Base-by-base conservation (phyloP, 1,284 basidiomycete genomes). In the Gymnopus androsaceus region DNA sequence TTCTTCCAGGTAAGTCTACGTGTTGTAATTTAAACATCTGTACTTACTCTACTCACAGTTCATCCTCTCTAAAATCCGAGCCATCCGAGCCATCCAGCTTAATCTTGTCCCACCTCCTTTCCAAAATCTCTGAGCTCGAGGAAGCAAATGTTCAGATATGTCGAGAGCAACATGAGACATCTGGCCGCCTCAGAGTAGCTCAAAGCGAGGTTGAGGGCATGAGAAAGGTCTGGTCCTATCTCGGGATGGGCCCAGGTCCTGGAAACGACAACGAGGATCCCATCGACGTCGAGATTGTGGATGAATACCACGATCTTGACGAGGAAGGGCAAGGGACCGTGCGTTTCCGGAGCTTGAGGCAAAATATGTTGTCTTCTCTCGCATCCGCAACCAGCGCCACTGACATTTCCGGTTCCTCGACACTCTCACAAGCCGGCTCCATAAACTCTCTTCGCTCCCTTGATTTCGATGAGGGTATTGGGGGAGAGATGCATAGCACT, bases 81-180 rank as follows among this genome's bases (percentile, higher is more conserved):
- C n/a, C n/a, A n/a, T n/a, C n/a, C n/a, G n/a, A n/a, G n/a, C n/a
- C n/a, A n/a, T 69, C 36, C 77, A 90, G 62, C 79, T 81, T 27
- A 78, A 79, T 12, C 74, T 93, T 94, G 14, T 75, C 83, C 1
- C 86, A 91, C 66, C 79, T 94, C 3, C 69, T 93, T 30, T 65
- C 73, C n/a, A 94, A 93, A 71, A 88, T 94, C 50, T 75, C 80
- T 27, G 92, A 94, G 66, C 75, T 94, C 0, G 88, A 93, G 66
- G 77, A 87, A 55, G 81, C 89, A 11, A 92, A 96, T 65, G 61
- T 76, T 15, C 77, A 82, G 59, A 91, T 95, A 59, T 72, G 84
- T 42, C 74, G 81, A 58, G 82, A 92, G 66, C 88, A 92, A 64
- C 69, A 69, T 1, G 79, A 81, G 58, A 88, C 90, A 1, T 74